Evolutionary conservation across 345 rosid species (phyloP), one percentile per base, ranked within the genome.

Genomic region (Gossypium ekmanianum): DNA sequence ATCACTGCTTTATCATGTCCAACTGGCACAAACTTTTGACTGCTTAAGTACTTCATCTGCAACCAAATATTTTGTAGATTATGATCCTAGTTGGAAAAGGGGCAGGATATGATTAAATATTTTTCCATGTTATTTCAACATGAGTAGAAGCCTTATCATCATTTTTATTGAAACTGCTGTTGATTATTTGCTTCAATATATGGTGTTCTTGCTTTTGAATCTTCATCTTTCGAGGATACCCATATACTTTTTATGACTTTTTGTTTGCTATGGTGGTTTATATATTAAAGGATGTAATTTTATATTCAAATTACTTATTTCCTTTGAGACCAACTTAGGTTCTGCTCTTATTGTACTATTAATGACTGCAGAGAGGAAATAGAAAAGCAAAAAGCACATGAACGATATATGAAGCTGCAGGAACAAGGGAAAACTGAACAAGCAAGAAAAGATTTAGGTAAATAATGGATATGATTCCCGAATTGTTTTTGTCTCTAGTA

Each of bases 371-470:
- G 99, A 76, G 97, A 95, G 84, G 99, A 93, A 85, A 76, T 95
- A 57, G 99, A 95, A 85, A 95, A 95, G 81, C 98, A 93, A 81
- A 87, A 83, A 83, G 94, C 98, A 78, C 99, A 90, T 51, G 98
- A 93, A 85, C 90, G 96, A 48, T 93, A 90, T 84, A 94, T 94
- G 98, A 92, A 84, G 91, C 87, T 95, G 82, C 99, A 93, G 77
- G 99, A 95, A 79, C 99, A 95, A 76, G 98, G 99, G 58, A 95
- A 95, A 87, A 93, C 97, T 9, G 98, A 95, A 48, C 97, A 93
- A 87, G 14, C 63, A 24, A 59, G 63, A 59, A 59, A 59, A 81
- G 98, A 95, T 80, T 85, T 95, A 76, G 99, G 99, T 88, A 84
- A 83, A 64, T 72, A 20, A 16, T n/a, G 70, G 50, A 43, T 65